These are phyloP conservation scores for Daldinia sp. DNA, from an alignment of 2,329 filamentous ascomycete genomes.

Conservation along the genomic window DNA sequence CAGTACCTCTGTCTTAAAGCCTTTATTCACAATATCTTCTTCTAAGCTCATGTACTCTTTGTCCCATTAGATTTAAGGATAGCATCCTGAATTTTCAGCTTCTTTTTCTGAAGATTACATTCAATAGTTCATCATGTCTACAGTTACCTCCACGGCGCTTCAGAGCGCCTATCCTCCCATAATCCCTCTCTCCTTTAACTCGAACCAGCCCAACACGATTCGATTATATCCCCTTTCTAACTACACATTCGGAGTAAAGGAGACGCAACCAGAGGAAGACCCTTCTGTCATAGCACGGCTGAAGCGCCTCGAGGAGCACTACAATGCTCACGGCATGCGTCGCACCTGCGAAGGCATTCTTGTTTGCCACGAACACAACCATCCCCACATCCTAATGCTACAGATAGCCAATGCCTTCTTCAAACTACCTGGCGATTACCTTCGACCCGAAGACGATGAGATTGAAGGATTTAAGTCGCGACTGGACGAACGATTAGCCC, in stretches of 20 bases:
- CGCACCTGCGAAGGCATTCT: constrained; percentile 96
- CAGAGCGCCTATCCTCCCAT: constrained; percentile 84
- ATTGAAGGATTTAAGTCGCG: constrained; percentile 93
- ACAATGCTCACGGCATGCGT: constrained; percentile 91
- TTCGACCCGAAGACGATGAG: constrained; percentile 90
- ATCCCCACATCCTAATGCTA: constrained; percentile 98
- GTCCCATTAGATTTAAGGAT: not conserved
- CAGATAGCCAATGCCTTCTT: constrained; percentile 99
- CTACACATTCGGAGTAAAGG: constrained; percentile 99
- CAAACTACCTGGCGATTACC: constrained; percentile 97
- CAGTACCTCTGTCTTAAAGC: not conserved
- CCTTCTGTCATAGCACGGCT: constrained; percentile 93
- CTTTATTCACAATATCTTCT: not conserved
- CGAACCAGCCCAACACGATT: constrained; percentile 89
- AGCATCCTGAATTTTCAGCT: not conserved
- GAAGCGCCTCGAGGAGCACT: constrained; percentile 96
- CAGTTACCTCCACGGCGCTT: constrained; percentile 79
- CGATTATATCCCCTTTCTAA: constrained; percentile 95
- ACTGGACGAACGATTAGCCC: constrained; percentile 92
- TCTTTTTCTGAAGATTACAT: not conserved
- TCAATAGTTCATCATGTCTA: constrained; percentile 73
- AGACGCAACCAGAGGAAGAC: constrained; percentile 97
- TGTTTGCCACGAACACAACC: constrained; percentile 98
- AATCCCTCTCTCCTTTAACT: constrained; percentile 85
- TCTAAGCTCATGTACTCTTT: not conserved